Evolutionary conservation across 352 stramenopile genomes (phyloP), one percentile per base, ranked within the genome.

Genomic region (Phytophthora colocasiae): DNA sequence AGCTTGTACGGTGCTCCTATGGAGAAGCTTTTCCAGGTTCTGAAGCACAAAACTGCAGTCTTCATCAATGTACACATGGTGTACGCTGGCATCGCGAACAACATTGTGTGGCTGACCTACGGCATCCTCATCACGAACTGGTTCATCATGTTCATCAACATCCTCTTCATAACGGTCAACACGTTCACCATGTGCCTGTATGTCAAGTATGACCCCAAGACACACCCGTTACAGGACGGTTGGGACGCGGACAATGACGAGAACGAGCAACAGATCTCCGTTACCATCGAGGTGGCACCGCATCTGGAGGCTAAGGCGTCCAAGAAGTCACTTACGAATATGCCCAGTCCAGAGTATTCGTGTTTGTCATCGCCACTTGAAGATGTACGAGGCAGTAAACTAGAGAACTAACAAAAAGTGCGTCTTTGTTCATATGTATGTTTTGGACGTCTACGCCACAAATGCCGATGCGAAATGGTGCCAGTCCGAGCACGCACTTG

Each of bases 21-120:
- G 63, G 73, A 80, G 63, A 77, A 69, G 29, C 59, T 84, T 7
- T 64, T 66, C 22, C 76, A 74, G 26, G 76, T 84, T 61, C 64
- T 81, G 41, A 71, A 71, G 44, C 52, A 75, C 66, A 75, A 76
- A 54, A 77, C 66, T 8, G 78, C 58, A 17, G 67, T 74, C 12
- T 87, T 81, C 66, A 75, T 89, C 54, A 78, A 81, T 22, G 75
- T 87, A 40, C 63, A 81, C 50, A 79, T 89, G 66, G 71, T 84
- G 11, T 45, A 77, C 48, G 72, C 75, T n/a, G 74, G 71, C 27
- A 65, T 73, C 8, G 57, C 72, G 50, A 89, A 84, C 71, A 85
- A 81, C 58, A 58, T 53, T 4, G 49, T 83, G 5, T 89, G 71
- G 66, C 67, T 78, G 29, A 50, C 58, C 9, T 78, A 78, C 52